Evolutionary conservation across 1,139 yeast species (phyloP).

Genomic region (Yamadazyma dendronema): DNA sequence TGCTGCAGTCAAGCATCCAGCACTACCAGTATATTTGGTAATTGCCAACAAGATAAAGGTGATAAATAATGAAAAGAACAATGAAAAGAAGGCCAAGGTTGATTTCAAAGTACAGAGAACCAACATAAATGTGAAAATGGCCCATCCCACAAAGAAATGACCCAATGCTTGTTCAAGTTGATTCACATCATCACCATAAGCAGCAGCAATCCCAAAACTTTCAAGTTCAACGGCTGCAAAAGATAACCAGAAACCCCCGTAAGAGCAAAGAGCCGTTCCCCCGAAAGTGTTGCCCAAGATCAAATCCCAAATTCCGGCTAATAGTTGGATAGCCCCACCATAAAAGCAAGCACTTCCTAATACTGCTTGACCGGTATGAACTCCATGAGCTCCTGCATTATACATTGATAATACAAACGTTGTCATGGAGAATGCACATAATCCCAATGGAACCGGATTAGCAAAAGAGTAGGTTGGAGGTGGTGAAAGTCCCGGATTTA

Average conservation of each 20-base stretch:
- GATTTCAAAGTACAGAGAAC: slow-evolving; percentile 61
- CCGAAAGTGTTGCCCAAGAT: slow-evolving; percentile 66
- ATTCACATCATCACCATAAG: slow-evolving; percentile 46
- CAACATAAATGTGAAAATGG: slow-evolving; percentile 57
- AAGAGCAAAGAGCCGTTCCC: slow-evolving; percentile 62
- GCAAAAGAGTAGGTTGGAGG: slow-evolving; percentile 34
- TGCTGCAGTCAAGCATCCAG: slow-evolving; percentile 57
- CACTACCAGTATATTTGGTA: slow-evolving; percentile 51
- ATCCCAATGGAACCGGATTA: slow-evolving; percentile 62
- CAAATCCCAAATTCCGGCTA: slow-evolving; percentile 68
- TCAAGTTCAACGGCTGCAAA: slow-evolving; percentile 58
- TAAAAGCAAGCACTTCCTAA: slow-evolving; percentile 46
- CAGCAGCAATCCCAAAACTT: slow-evolving; percentile 52
- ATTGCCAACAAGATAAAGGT: slow-evolving; percentile 58
- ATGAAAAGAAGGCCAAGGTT: slow-evolving; percentile 56
- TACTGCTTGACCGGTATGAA: slow-evolving; percentile 33
- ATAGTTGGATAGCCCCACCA: slow-evolving; percentile 64
- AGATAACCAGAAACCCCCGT: slow-evolving; percentile 76
- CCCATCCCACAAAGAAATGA: slow-evolving; percentile 65
- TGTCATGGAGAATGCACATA: slow-evolving; percentile 51
- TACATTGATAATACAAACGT: slow-evolving; percentile 47
- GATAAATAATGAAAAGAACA: slow-evolving; percentile 52
- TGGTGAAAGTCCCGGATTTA: slow-evolving; percentile 28
- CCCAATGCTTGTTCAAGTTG: slow-evolving; percentile 53
- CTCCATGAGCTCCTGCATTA: slow-evolving; percentile 41